Percentiles rank a stretch among this genome's conserved stretches.
Evolutionary conservation across 2,329 filamentous ascomycete species (phyloP).

Genomic region (Corinectria fuckeliana): DNA sequence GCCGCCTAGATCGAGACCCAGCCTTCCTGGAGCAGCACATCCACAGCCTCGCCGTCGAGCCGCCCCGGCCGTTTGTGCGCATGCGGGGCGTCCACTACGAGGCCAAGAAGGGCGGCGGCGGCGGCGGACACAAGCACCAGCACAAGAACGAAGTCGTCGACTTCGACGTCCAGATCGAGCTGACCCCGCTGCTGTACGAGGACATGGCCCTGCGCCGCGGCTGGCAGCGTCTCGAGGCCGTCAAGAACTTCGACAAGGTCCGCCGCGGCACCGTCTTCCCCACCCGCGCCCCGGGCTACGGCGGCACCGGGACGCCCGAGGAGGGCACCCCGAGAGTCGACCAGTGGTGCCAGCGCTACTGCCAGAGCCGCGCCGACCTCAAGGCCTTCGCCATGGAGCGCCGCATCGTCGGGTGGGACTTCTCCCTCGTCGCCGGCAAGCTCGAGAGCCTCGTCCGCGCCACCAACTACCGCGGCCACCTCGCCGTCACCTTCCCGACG

Average conservation of each 20-base stretch:
- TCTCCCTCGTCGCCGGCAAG: slow-evolving; percentile 55
- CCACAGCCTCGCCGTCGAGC: slow-evolving; percentile 50
- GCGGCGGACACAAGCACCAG: slow-evolving; percentile 58
- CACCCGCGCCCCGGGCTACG: slow-evolving; percentile 55
- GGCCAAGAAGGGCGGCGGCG: slow-evolving; percentile 49
- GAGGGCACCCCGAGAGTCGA: slow-evolving; percentile 42
- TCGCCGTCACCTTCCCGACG: slow-evolving; percentile 65
- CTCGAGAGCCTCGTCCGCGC: slow-evolving; percentile 64
- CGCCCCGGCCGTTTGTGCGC: slow-evolving; percentile 60
- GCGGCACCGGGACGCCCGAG: slow-evolving; percentile 37
- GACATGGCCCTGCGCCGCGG: slow-evolving; percentile 48
- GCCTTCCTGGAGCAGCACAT: slow-evolving; percentile 54
- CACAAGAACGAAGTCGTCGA: slow-evolving; percentile 55
- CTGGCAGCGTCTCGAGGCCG: slow-evolving; percentile 56
- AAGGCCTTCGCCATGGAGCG: slow-evolving; percentile 62
- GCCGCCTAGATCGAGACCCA: slow-evolving; percentile 53
- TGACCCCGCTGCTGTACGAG: slow-evolving; percentile 63
- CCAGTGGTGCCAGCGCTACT: slow-evolving; percentile 75
- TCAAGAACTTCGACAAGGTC: slow-evolving; percentile 64
- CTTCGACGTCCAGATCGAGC: slow-evolving; percentile 65
- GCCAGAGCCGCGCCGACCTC: slow-evolving; percentile 61
- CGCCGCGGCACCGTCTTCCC: slow-evolving; percentile 69
- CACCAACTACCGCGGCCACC: slow-evolving; percentile 71
- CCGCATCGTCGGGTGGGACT: slow-evolving; percentile 66
- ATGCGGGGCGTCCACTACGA: slow-evolving; percentile 61